These are phyloP conservation scores for Globisporangium nunn DNA, from an alignment of 352 stramenopile species.

Conservation along the genomic window DNA sequence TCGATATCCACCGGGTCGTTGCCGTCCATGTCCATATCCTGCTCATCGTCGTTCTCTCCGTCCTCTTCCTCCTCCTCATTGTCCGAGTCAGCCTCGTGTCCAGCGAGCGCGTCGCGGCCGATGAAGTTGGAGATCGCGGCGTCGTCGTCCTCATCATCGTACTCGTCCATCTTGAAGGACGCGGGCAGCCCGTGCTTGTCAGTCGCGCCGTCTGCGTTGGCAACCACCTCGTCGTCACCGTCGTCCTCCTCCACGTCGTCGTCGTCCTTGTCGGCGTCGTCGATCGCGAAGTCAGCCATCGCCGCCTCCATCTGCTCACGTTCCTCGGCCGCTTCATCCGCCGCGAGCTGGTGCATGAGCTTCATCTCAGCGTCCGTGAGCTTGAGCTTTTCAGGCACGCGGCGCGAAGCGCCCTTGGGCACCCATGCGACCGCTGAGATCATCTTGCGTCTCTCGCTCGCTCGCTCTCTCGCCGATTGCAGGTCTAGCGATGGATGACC, in stretches of 20 bases:
- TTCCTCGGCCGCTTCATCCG: constrained; percentile 67
- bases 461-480: no score
- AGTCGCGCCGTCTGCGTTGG: constrained; percentile 16
- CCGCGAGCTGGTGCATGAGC: constrained; percentile 73
- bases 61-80: constrained; percentile 31
- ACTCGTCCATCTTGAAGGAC: constrained; percentile 85
- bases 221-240: constrained; percentile 10
- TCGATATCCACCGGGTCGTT: constrained; percentile 16
- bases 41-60: constrained; percentile 24
- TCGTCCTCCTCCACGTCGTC: neutral
- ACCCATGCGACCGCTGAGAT: constrained; percentile 60
- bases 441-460: constrained; percentile 16
- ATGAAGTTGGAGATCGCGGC: constrained; percentile 77
- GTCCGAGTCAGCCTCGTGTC: constrained; percentile 23
- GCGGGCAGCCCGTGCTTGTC: constrained; percentile 47
- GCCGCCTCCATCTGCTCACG: constrained; percentile 43
- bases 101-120: constrained; percentile 23
- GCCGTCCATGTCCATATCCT: constrained; percentile 41
- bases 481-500: no score
- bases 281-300: constrained; percentile 42
- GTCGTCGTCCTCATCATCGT: constrained; percentile 84
- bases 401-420: constrained; percentile 40
- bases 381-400: constrained; percentile 81
- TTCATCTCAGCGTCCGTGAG: constrained; percentile 74
- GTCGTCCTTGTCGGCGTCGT: constrained; percentile 19